phyloP scores from a whole-genome alignment of 2,329 filamentous ascomycete species.

The Xylariales sp. region DNA sequence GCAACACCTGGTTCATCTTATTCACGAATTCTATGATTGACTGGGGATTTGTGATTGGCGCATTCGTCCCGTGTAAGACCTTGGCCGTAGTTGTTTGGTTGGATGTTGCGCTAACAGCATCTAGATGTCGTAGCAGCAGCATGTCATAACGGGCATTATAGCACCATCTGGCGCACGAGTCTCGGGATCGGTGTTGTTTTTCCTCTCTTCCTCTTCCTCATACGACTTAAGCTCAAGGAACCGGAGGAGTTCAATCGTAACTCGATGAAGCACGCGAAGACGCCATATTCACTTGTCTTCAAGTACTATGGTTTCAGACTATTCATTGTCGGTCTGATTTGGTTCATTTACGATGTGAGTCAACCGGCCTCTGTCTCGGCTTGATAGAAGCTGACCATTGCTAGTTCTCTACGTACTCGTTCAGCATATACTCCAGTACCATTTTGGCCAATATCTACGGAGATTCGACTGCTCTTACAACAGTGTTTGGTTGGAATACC shows the following conservation, averaged over 20 bases:
- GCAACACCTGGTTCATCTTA: constrained; percentile 89
- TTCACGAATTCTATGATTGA: constrained; percentile 90
- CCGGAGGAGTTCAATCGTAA: constrained; percentile 72
- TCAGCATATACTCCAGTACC: constrained; percentile 76
- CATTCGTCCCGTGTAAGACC: constrained; percentile 63
- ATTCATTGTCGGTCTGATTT: constrained; percentile 66
- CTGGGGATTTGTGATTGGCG: constrained; percentile 73
- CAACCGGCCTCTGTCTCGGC: background rate
- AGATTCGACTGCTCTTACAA: constrained; percentile 59
- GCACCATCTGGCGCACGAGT: constrained; percentile 76
- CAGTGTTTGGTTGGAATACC: constrained; percentile 81
- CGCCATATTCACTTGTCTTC: constrained; percentile 50
- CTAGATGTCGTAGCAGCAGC: constrained; percentile 48
- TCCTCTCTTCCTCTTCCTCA: constrained; percentile 63
- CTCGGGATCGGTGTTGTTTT: constrained; percentile 77
- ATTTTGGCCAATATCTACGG: constrained; percentile 66
- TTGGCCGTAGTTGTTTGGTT: no score
- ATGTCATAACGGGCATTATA: constrained; percentile 56
- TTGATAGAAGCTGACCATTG: constrained; percentile 14
- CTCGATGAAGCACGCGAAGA: constrained; percentile 58
- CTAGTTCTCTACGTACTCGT: constrained; percentile 76
- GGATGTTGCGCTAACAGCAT: no score
- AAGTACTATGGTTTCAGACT: constrained; percentile 72
- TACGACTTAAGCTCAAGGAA: constrained; percentile 71
- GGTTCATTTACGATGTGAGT: constrained; percentile 75